Evolutionary conservation across 331 rosid species (phyloP), one percentile per base, ranked within the genome.

Genomic region (Malus hybrid): DNA sequence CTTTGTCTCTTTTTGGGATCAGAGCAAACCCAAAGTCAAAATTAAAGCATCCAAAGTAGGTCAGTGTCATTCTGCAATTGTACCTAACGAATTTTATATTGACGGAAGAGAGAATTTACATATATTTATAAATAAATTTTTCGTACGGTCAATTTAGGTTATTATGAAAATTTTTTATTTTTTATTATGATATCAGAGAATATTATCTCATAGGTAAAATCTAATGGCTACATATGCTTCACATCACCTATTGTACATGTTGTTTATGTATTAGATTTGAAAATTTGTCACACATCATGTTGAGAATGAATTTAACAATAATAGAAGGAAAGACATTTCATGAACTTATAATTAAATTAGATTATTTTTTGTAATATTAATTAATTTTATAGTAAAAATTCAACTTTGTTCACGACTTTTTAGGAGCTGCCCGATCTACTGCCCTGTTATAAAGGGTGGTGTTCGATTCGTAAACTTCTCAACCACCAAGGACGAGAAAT

Each of bases 11-110:
- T 73, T 59, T 76, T 14, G 57, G 75, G 75, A 76, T 76, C 63
- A 71, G 75, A 48, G 67, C 13, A 5, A 13, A 14, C 22, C 39
- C 18, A 76, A 81, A 81, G 90, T 86, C 90, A 86, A 83, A 78
- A 54, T 24, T 24, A 18, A 61, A 56, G 91, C 80, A 78, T 80
- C 76, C 87, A 85, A 83, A 80, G 70, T 31, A 2, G 39, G 78
- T 66, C 71, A 50, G 75, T 74, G 63, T 81, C 76, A 31, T 76
- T 81, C 85, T 75, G 70, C 71, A 76, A 56, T 64, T 75, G 59
- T 42, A 42, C 46, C 46, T 10, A 42, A 42, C 46, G 1, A 42
- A 42, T 10, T 10, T 42, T 42, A 42, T 42, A 10, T 42, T 3
- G 13, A 42, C 13, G 46, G 13, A 39, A 42, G 13, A 3, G 46